Conservation (phyloP, 345 rosid genomes). For the Salix purpurea region DNA sequence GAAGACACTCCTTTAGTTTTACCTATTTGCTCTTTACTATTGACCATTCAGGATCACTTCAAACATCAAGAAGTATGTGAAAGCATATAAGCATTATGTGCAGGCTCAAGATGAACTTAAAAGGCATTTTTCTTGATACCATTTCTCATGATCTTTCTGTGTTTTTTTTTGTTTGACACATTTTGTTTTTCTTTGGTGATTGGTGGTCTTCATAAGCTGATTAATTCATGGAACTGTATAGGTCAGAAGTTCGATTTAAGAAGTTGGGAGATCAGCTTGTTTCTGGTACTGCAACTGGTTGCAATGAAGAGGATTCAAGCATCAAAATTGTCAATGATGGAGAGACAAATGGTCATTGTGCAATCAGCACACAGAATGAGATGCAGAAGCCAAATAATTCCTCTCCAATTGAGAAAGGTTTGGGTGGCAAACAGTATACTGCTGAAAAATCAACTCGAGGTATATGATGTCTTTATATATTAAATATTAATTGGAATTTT, state of each 20-base stretch:
- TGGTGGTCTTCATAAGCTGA: slow-evolving; percentile 2
- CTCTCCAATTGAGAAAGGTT: slow-evolving; percentile 41
- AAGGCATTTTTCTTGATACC: slow-evolving; percentile 43
- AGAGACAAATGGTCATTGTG: slow-evolving; percentile 42
- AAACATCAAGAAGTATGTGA: slow-evolving; percentile 70
- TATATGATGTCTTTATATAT: slow-evolving; percentile 27
- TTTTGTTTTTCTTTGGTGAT: neutral
- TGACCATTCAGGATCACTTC: slow-evolving; percentile 58
- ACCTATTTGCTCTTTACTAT: slow-evolving; percentile 12
- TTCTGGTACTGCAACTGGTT: slow-evolving; percentile 41
- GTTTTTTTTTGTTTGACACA: neutral
- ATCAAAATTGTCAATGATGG: slow-evolving; percentile 59
- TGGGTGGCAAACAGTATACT: slow-evolving; percentile 26
- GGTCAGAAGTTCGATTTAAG: slow-evolving; percentile 72
- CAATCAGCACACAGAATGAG: slow-evolving; percentile 33
- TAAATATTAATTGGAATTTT: neutral
- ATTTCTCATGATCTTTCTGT: neutral
- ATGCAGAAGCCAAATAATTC: slow-evolving; percentile 33
- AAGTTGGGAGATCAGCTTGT: slow-evolving; percentile 70
- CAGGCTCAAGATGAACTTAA: slow-evolving; percentile 68
- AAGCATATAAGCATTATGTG: slow-evolving; percentile 52
- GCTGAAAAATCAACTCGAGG: slow-evolving; percentile 37
- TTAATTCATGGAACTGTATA: slow-evolving; percentile 27
- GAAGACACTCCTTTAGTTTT: slow-evolving; percentile 13
- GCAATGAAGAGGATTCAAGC: slow-evolving; percentile 58